Evolutionary conservation across 805 yeast species (phyloP).

Genomic region (Candida montana): DNA sequence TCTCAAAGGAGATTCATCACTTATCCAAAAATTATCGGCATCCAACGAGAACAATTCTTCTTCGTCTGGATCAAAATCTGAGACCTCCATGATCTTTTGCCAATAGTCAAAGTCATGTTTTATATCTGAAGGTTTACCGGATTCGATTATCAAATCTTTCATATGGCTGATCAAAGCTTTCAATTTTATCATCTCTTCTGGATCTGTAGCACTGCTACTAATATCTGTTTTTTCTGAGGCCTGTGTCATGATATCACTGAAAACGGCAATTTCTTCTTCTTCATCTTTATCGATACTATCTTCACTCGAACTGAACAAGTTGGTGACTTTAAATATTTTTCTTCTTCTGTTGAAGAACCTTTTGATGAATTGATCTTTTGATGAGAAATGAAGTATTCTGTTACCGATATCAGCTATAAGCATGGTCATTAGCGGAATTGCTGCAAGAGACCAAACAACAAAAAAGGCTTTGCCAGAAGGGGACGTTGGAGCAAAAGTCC

Average conservation of each 20-base stretch:
- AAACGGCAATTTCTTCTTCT: too few relatives aligned
- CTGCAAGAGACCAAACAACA: slow-evolving; percentile 73
- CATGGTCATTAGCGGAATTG: slow-evolving; percentile 85
- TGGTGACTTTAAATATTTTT: not conserved
- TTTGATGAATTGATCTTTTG: slow-evolving; percentile 13
- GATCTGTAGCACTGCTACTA: not conserved
- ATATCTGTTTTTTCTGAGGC: not conserved
- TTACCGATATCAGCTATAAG: slow-evolving; percentile 71
- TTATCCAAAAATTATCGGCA: slow-evolving; percentile 52
- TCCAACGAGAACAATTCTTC: slow-evolving; percentile 15
- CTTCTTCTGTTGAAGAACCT: slow-evolving; percentile 7
- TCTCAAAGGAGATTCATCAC: slow-evolving; percentile 61
- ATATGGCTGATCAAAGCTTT: slow-evolving; percentile 23
- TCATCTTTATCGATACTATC: too few relatives aligned
- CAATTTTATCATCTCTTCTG: not conserved
- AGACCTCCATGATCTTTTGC: slow-evolving; percentile 33
- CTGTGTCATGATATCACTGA: not conserved
- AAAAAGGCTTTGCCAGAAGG: slow-evolving; percentile 70
- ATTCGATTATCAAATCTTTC: slow-evolving; percentile 11
- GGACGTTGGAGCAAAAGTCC: slow-evolving; percentile 60
- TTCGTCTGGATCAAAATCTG: slow-evolving; percentile 25
- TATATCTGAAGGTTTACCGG: slow-evolving; percentile 23
- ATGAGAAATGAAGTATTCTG: slow-evolving; percentile 34
- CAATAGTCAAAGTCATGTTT: slow-evolving; percentile 49
- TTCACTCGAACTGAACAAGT: not conserved